Evolutionary conservation across 208 protist species (phyloP).

Genomic region (Acanthamoeba triangularis): DNA sequence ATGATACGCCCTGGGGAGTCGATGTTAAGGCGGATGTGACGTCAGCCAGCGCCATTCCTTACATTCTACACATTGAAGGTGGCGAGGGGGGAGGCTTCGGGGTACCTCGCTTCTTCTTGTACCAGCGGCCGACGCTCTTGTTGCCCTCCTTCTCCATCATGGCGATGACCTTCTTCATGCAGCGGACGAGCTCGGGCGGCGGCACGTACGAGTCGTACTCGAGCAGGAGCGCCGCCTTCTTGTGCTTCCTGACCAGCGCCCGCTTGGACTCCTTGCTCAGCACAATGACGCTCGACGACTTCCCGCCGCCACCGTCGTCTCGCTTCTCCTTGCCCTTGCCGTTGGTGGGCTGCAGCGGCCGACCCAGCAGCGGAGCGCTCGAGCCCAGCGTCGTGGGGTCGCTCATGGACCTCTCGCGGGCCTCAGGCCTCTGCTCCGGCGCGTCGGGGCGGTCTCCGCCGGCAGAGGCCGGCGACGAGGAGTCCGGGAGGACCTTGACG

Average conservation of each 20-base stretch:
- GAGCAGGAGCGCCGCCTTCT: not conserved
- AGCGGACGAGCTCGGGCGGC: not conserved
- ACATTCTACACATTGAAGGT: too few relatives aligned
- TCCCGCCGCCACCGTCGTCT: not conserved
- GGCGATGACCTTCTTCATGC: conserved; percentile 36
- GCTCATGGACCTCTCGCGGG: conserved; percentile 8
- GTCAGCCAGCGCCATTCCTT: not conserved
- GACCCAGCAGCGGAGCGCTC: not conserved
- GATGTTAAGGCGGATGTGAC: too few relatives aligned
- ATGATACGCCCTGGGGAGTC: not conserved
- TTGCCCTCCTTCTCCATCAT: conserved; percentile 46
- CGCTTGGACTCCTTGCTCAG: conserved; percentile 21
- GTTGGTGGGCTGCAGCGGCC: not conserved
- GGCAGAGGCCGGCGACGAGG: not conserved
- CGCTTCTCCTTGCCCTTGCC: conserved; percentile 9
- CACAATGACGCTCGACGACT: not conserved
- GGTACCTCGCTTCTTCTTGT: not conserved
- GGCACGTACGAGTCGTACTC: conserved; percentile 43
- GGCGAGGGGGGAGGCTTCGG: too few relatives aligned
- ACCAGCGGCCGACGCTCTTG: conserved; percentile 13
- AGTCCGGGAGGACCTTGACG: not conserved
- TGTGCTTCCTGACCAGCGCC: not conserved
- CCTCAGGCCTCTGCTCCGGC: not conserved
- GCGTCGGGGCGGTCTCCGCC: not conserved
- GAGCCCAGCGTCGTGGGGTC: not conserved